phyloP scores from a whole-genome alignment of 805 yeast genomes.

The Suhomyces sp. region DNA sequence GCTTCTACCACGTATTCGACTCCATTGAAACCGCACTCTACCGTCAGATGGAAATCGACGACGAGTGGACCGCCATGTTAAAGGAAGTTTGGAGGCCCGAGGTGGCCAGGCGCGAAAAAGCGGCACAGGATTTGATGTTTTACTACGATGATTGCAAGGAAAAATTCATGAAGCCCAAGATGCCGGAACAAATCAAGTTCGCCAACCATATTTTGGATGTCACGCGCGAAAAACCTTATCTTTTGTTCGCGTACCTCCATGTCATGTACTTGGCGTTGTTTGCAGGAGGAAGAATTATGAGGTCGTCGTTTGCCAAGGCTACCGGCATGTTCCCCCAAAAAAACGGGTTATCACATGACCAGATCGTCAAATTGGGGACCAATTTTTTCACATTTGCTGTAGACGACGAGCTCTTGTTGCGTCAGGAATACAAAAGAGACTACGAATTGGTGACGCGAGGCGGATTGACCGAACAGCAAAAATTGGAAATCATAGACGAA shows the following conservation, averaged over 20 bases:
- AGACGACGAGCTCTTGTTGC: slow-evolving; percentile 61
- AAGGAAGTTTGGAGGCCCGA: slow-evolving; percentile 66
- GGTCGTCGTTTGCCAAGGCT: slow-evolving; percentile 62
- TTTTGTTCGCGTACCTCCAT: slow-evolving; percentile 77
- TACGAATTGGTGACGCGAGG: slow-evolving; percentile 76
- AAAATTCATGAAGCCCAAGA: slow-evolving; percentile 56
- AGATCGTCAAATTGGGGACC: slow-evolving; percentile 60
- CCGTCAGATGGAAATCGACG: slow-evolving; percentile 41
- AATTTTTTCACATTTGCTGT: slow-evolving; percentile 70
- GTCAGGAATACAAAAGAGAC: slow-evolving; percentile 67
- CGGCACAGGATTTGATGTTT: slow-evolving; percentile 62
- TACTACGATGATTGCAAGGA: slow-evolving; percentile 55
- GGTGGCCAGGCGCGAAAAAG: slow-evolving; percentile 56
- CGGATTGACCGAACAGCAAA: slow-evolving; percentile 66
- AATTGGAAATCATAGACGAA: slow-evolving; percentile 66
- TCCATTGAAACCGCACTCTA: slow-evolving; percentile 56
- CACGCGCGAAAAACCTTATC: slow-evolving; percentile 61
- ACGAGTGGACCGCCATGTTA: slow-evolving; percentile 47
- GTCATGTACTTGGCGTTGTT: slow-evolving; percentile 81
- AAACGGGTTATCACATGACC: slow-evolving; percentile 61
- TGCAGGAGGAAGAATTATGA: slow-evolving; percentile 80
- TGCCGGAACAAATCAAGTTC: slow-evolving; percentile 61
- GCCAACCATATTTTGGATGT: slow-evolving; percentile 55
- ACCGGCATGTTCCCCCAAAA: slow-evolving; percentile 74
- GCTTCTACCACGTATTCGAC: slow-evolving; percentile 65